Percentiles rank a stretch among this genome's conserved stretches.
Evolutionary conservation across 2,329 filamentous ascomycete genomes (phyloP).

Genomic region (Penicillium sp.): DNA sequence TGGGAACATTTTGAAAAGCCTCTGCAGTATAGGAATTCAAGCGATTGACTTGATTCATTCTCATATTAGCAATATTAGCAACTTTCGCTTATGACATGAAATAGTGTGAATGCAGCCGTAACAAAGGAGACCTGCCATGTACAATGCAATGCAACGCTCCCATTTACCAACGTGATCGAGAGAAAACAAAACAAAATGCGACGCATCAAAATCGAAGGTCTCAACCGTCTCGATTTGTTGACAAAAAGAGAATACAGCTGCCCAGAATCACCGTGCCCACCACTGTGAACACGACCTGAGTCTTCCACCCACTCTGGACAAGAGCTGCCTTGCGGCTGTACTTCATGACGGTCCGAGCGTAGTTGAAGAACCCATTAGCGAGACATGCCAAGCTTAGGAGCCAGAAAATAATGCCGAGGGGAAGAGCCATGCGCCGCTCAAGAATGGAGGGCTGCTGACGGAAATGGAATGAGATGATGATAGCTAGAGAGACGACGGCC

Average conservation of each 20-base stretch:
- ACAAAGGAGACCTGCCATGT: background rate
- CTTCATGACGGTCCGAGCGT: conserved; percentile 76
- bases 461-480: conserved; percentile 90
- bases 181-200: background rate
- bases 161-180: conserved; percentile 2
- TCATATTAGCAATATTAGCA: background rate
- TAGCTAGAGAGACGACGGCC: conserved; percentile 82
- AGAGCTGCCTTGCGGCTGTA: conserved; percentile 77
- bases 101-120: background rate
- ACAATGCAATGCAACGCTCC: background rate
- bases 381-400: conserved; percentile 73
- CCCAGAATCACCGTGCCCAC: conserved; percentile 45
- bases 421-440: conserved; percentile 75
- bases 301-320: conserved; percentile 92
- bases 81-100: background rate
- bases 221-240: conserved; percentile 30
- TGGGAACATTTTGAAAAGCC: background rate
- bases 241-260: conserved; percentile 46
- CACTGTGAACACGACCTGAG: conserved; percentile 66
- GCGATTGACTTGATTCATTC: background rate
- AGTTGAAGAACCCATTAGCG: conserved; percentile 75
- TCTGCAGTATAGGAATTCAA: background rate
- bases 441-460: conserved; percentile 66
- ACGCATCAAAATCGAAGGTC: background rate
- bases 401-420: conserved; percentile 89